phyloP scores from a whole-genome alignment of 805 yeast genomes.

The Saccharomycopsis fermentans region DNA sequence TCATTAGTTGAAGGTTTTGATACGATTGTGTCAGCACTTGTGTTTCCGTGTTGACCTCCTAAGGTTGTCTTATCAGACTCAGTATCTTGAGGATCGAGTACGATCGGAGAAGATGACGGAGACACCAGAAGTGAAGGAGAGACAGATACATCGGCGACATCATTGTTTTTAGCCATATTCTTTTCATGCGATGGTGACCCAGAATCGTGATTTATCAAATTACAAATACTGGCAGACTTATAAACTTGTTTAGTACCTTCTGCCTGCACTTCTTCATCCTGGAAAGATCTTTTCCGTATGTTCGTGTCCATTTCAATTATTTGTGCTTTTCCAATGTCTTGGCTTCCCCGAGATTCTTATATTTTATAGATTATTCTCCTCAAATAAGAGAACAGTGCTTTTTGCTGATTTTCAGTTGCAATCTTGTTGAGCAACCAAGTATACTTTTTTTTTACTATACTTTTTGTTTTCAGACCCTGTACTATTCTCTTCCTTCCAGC shows the following conservation, averaged over 20 bases:
- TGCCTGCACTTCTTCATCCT: neutral
- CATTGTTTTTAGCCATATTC: neutral
- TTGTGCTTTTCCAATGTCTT: too few species aligned
- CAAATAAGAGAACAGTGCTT: too few species aligned
- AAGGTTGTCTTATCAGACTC: neutral
- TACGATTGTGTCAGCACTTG: neutral
- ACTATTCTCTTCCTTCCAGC: too few species aligned
- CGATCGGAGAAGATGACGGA: neutral
- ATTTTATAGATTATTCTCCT: too few species aligned
- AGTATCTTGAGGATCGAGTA: neutral
- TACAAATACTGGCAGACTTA: neutral
- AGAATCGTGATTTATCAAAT: neutral
- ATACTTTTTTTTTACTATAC: too few species aligned
- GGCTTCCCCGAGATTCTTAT: too few species aligned
- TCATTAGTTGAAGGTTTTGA: neutral
- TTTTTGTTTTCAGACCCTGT: too few species aligned
- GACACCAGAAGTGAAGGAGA: neutral
- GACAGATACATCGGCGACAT: neutral
- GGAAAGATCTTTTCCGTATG: neutral
- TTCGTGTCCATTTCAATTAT: neutral
- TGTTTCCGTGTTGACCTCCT: neutral
- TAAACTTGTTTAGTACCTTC: neutral
- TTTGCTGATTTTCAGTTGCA: too few species aligned
- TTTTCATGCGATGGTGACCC: neutral
- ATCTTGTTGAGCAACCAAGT: too few species aligned